Evolutionary conservation across 768 basidiomycete genomes (phyloP).

Genomic region (Phlebiopsis flavidoalba): DNA sequence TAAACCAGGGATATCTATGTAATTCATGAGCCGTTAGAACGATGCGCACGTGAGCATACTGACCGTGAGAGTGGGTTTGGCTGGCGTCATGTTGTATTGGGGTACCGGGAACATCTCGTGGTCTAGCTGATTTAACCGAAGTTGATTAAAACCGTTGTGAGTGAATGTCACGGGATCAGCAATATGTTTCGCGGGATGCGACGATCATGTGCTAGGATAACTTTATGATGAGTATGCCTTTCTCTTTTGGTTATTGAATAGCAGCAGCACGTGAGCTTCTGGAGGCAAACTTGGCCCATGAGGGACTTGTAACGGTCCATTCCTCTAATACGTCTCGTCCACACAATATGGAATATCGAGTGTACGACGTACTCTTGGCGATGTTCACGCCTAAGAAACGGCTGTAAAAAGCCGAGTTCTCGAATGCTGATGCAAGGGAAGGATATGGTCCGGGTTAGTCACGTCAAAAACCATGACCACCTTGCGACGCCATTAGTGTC

Average conservation of each 20-base stretch:
- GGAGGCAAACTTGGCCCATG: constrained; percentile 63
- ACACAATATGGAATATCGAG: constrained; percentile 65
- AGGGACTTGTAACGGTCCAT: constrained; percentile 66
- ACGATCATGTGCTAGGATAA: constrained; percentile 65
- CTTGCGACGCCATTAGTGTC: constrained; percentile 28
- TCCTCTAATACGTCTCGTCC: constrained; percentile 66
- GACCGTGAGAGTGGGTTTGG: constrained; percentile 31
- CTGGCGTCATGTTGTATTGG: constrained; percentile 40
- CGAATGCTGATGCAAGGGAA: constrained; percentile 44
- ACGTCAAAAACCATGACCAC: constrained; percentile 68
- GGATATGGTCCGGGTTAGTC: constrained; percentile 56
- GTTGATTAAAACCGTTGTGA: constrained; percentile 64
- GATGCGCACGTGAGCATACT: background rate
- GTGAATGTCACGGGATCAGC: constrained; percentile 71
- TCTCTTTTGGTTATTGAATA: background rate
- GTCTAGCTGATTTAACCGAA: constrained; percentile 70
- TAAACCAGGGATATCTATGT: constrained; percentile 34
- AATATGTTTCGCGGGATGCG: constrained; percentile 54
- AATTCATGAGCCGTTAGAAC: background rate
- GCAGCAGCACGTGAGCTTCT: constrained; percentile 51
- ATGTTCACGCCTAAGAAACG: constrained; percentile 39
- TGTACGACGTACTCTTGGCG: constrained; percentile 41
- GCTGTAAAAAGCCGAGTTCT: constrained; percentile 40
- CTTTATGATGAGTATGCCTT: background rate
- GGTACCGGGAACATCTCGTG: constrained; percentile 67